phyloP scores from a whole-genome alignment of 2,329 filamentous ascomycete genomes.

The Periglandula ipomoeae region DNA sequence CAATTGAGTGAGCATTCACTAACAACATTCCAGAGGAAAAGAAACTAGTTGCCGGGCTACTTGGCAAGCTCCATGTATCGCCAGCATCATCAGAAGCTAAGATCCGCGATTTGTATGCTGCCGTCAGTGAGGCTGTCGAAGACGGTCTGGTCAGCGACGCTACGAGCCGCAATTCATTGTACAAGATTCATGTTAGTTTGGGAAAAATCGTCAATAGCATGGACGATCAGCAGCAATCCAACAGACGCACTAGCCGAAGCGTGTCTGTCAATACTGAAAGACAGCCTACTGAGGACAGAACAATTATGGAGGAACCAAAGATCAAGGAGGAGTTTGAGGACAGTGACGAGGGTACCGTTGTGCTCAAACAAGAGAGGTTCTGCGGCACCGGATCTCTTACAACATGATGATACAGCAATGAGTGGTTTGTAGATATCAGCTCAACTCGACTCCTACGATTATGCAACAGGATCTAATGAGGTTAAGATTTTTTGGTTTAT shows the following conservation, averaged over 20 bases:
- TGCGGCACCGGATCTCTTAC: constrained; percentile 31
- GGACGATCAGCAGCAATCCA: constrained; percentile 31
- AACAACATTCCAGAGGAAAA: constrained; percentile 56
- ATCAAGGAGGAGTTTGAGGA: constrained; percentile 40
- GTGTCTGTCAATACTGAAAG: constrained; percentile 28
- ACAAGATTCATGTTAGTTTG: constrained; percentile 58
- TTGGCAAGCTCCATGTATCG: constrained; percentile 75
- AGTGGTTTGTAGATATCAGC: not conserved
- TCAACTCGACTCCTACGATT: not conserved
- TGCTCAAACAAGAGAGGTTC: constrained; percentile 23
- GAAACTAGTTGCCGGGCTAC: constrained; percentile 67
- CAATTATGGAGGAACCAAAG: constrained; percentile 29
- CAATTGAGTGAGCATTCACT: too few relatives aligned
- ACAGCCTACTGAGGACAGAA: constrained; percentile 27
- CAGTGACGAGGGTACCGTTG: constrained; percentile 23
- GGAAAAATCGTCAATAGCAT: constrained; percentile 59
- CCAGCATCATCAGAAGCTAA: constrained; percentile 53
- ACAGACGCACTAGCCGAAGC: constrained; percentile 35
- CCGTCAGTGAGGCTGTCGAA: constrained; percentile 54
- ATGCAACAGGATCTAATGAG: not conserved
- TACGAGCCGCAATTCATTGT: constrained; percentile 53
- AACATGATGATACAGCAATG: constrained; percentile 30
- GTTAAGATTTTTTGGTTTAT: not conserved
- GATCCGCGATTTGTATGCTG: constrained; percentile 47
- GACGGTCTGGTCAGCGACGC: constrained; percentile 50